phyloP scores from a whole-genome alignment of 2,329 filamentous ascomycete genomes.

The Phialophora expanda region DNA sequence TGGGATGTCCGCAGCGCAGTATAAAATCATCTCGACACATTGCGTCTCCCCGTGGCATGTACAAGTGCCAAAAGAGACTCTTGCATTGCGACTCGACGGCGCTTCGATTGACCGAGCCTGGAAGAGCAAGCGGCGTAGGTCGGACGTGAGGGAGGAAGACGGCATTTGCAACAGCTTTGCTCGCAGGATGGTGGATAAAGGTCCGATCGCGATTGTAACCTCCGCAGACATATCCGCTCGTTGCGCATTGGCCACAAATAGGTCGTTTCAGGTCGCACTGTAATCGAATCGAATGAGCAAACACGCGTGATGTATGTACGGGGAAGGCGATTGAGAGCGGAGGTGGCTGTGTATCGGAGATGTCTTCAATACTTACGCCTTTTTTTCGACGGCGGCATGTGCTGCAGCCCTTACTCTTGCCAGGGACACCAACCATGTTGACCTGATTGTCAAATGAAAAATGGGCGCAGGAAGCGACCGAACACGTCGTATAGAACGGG shows the following conservation, averaged over 20 bases:
- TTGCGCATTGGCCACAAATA: conserved; percentile 64
- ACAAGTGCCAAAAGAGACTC: conserved; percentile 36
- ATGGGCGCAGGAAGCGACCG: conserved; percentile 21
- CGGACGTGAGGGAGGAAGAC: conserved; percentile 30
- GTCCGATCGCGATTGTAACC: conserved; percentile 68
- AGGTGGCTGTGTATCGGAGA: background rate
- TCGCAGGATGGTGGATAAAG: conserved; percentile 56
- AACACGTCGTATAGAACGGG: conserved; percentile 2
- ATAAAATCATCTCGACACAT: conserved; percentile 33
- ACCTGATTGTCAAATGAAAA: background rate
- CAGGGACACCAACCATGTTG: conserved; percentile 65
- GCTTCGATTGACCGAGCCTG: conserved; percentile 29
- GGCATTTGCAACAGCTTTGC: conserved; percentile 32
- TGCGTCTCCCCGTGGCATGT: conserved; percentile 34
- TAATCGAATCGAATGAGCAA: conserved; percentile 4
- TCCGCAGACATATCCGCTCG: conserved; percentile 62
- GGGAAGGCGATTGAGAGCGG: conserved; percentile 6
- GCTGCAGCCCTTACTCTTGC: conserved; percentile 69
- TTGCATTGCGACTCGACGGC: conserved; percentile 35
- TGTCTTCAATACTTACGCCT: conserved; percentile 54
- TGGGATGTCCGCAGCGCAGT: conserved; percentile 33
- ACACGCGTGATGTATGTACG: background rate
- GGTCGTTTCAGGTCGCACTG: conserved; percentile 69
- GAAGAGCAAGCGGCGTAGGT: conserved; percentile 29
- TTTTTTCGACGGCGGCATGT: conserved; percentile 65